Evolutionary conservation across 306 rosid genomes (phyloP), one percentile per base, ranked within the genome.

Genomic region (Lagenaria siceraria): DNA sequence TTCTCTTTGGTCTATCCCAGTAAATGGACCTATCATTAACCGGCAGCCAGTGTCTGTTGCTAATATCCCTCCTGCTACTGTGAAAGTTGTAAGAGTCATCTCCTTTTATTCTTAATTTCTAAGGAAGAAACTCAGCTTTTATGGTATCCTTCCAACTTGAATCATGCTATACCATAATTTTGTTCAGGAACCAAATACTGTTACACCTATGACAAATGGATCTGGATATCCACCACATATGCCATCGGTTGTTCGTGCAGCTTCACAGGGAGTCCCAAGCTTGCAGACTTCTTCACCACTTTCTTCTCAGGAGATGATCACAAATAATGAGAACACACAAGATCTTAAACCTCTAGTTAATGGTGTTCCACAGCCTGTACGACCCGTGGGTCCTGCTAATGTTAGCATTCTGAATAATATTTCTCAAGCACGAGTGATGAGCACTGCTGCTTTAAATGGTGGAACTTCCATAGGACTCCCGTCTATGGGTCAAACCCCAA

Each of bases 211-310:
- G 90, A 89, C 86, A 49, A 22, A 91, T 80, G 98, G 92, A 76
- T 87, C 97, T 77, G 61, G 80, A 72, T 90, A 83, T 88, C 80
- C 92, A 72, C 97, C 93, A 68, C 97, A 90, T 60, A 86, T 88
- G 78, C 81, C 88, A 6, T 81, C 98, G 51, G 92, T 82, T 83
- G 66, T 90, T 0, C 96, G 93, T 81, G 87, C 97, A 73, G 59
- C 91, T 78, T 74, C 88, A 76, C 99, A 90, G 84, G 97, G 88
- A 86, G 84, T 92, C 73, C 91, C 97, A 24, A 89, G 88, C 88
- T 81, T 96, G 90, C 97, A 87, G 88, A 83, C 92, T 15, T 89
- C 99, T 63, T 89, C 97, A 80, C 97, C 99, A 75, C 82, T 91
- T 81, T 89, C 97, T 82, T 89, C 98, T 81, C 98, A 91, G 79